A percentile compares a stretch with the other conserved stretches of the same genome.
Evolutionary conservation across 495 filamentous ascomycete species (phyloP).

Genomic region (Lasiosphaeris hirsuta): DNA sequence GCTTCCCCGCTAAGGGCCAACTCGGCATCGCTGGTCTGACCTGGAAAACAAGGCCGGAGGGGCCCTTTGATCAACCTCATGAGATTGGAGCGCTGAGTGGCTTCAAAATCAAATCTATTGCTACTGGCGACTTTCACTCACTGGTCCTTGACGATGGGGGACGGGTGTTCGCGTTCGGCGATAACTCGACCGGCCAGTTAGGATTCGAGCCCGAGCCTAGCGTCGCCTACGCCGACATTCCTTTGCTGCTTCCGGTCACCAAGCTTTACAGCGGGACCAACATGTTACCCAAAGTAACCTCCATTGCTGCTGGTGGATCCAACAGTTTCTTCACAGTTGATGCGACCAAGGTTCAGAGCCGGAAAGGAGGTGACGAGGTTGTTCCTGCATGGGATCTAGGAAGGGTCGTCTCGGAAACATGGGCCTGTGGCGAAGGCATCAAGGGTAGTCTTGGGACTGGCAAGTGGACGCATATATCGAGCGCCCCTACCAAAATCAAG

Average conservation of each 20-base stretch:
- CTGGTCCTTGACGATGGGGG: constrained; percentile 71
- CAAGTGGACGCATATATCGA: constrained; percentile 86
- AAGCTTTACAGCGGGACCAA: constrained; percentile 65
- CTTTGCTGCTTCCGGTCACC: constrained; percentile 62
- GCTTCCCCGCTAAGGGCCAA: constrained; percentile 80
- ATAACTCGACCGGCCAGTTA: constrained; percentile 84
- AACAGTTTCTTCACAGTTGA: constrained; percentile 88
- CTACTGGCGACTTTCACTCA: constrained; percentile 84
- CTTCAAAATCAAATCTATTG: constrained; percentile 61
- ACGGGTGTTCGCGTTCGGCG: constrained; percentile 81
- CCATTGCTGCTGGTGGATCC: constrained; percentile 76
- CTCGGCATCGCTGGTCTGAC: constrained; percentile 79
- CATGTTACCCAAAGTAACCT: constrained; percentile 59
- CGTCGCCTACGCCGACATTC: constrained; percentile 61
- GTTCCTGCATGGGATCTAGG: constrained; percentile 40
- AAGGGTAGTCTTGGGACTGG: constrained; percentile 79
- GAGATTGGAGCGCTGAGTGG: constrained; percentile 56
- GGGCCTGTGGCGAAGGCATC: constrained; percentile 82
- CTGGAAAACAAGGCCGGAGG: constrained; percentile 73
- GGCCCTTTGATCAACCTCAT: constrained; percentile 74
- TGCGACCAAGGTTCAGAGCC: constrained; percentile 47
- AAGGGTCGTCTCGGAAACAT: constrained; percentile 67
- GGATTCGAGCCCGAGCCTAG: constrained; percentile 67
- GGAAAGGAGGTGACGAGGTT: neutral
- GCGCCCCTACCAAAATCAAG: constrained; percentile 76